phyloP scores from a whole-genome alignment of 148 eudicot species.

The Rhododendron vialii region DNA sequence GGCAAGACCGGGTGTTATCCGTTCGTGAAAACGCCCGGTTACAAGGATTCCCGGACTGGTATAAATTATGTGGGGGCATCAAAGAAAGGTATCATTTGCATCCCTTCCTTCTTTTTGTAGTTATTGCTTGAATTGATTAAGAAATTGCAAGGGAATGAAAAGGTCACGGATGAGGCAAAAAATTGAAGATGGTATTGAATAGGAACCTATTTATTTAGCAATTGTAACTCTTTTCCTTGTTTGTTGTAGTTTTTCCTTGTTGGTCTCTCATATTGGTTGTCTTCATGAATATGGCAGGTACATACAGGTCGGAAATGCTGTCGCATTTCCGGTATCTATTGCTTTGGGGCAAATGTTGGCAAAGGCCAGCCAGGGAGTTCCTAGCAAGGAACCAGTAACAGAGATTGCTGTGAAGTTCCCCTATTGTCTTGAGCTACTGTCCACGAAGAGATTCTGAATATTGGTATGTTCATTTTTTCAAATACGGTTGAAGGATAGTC shows the following conservation, averaged over 20 bases:
- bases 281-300: conserved; percentile 25
- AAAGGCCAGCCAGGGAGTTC: conserved; percentile 26
- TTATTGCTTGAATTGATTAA: neutral
- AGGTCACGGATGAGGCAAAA: neutral
- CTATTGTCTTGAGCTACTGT: conserved; percentile 7
- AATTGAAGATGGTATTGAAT: neutral
- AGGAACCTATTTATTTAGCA: neutral
- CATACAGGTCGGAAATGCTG: conserved; percentile 54
- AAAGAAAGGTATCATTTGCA: conserved; percentile 27
- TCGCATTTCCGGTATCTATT: conserved; percentile 45
- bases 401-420: conserved; percentile 31
- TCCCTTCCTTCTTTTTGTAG: neutral
- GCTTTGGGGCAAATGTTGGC: conserved; percentile 38
- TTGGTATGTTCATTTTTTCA: neutral
- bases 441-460: neutral
- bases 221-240: neutral
- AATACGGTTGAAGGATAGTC: too few relatives aligned
- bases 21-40: conserved; percentile 50
- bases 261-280: neutral
- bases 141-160: neutral
- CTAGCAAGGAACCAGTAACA: conserved; percentile 23
- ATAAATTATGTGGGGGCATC: conserved; percentile 30
- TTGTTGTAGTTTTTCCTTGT: neutral
- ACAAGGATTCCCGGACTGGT: conserved; percentile 50
- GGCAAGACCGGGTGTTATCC: conserved; percentile 45